These are phyloP conservation scores for Spathaspora arborariae DNA, from an alignment of 805 yeast species.

Conservation along the genomic window DNA sequence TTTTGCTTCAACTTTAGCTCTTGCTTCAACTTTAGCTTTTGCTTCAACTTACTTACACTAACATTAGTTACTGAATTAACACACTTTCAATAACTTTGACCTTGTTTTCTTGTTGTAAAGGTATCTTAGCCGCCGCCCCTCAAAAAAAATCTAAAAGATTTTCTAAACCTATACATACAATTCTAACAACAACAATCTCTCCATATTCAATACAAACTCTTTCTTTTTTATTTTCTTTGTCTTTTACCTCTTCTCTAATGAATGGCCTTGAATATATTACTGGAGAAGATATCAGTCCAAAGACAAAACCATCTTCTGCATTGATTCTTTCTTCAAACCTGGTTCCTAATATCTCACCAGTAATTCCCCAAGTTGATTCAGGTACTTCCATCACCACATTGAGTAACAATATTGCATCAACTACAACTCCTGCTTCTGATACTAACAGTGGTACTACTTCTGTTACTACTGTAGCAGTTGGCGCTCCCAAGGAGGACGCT, in stretches of 20 bases:
- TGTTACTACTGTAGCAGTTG: not conserved
- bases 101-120: too few species aligned
- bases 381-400: not conserved
- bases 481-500: not conserved
- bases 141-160: too few species aligned
- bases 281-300: not conserved
- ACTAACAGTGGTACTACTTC: not conserved
- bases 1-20: too few species aligned
- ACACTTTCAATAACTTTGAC: too few species aligned
- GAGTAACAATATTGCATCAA: too few species aligned
- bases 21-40: too few species aligned
- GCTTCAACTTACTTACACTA: too few species aligned
- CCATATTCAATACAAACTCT: not conserved
- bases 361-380: not conserved
- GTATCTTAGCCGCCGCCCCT: too few species aligned
- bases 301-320: not conserved
- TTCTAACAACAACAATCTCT: not conserved
- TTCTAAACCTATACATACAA: too few species aligned
- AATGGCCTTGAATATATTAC: not conserved
- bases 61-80: too few species aligned
- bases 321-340: too few species aligned
- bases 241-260: not conserved
- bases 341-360: not conserved
- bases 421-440: not conserved
- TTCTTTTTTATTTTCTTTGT: not conserved